Evolutionary conservation across 768 basidiomycete species (phyloP), one percentile per base, ranked within the genome.

Genomic region (Boletus speciosus): DNA sequence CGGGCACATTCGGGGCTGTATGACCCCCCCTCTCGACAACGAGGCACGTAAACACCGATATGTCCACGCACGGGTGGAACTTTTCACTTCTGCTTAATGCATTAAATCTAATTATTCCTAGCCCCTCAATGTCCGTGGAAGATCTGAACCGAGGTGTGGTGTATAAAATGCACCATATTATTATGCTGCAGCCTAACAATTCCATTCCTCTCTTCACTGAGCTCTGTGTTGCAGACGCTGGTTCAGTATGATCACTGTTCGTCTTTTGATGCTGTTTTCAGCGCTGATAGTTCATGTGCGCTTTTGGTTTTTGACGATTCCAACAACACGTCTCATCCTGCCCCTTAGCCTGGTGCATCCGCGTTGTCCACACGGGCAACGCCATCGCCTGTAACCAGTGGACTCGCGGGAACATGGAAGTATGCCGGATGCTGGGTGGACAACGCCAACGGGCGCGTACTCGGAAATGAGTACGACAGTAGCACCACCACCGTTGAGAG

Each of bases 401-500:
- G 78, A 23, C 79, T 89, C 5, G 81, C 82, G 0, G 66, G 67
- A 5, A 73, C 73, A 25, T 89, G 85, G 83, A 70, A 73, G 0
- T 89, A 88, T 50, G 77, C 70, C 23, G 81, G 75, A 6, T 89
- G 89, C 62, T 91, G 80, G 67, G 81, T 88, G 81, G 89, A 91
- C 64, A 83, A 83, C 50, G 81, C 78, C 0, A 64, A 78, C 60
- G 88, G 89, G 12, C 85, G 87, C 11, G 73, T 84, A n/a, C 74
- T 88, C 52, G 60, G 68, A 27, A 73, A 70, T 32, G 73, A 79
- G 58, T 54, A 74, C 0, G 74, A 78, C 50, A 66, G 61, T 39
- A 66, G 56, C 43, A 54, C 59, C 8, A 72, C 75, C 57, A 93
- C 90, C 0, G 78, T 88, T 42, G 73, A 86, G 60, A 66, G 64